Base-by-base conservation (phyloP, 257 asterid genomes). In the Vinca minor region DNA sequence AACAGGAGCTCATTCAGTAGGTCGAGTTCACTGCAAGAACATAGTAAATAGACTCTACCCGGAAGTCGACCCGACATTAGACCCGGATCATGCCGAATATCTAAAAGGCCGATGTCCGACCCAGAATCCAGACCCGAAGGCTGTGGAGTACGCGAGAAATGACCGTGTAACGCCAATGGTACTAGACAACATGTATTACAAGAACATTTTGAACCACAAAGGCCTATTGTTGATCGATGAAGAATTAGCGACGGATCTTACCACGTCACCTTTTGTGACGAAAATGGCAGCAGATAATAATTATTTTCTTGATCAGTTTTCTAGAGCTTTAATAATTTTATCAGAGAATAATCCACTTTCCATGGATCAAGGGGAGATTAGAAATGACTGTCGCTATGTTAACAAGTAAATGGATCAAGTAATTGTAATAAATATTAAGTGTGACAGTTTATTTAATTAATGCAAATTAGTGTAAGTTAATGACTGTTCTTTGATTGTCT, bases 251-350 rank as follows among this genome's bases (percentile, higher is more conserved):
- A 69, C 85, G 25, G 83, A 91, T 75, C 78, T 81, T 3, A 57
- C 57, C 7, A 88, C 96, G 0, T 71, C 77, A 68, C 88, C 89
- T 14, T 84, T 81, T 62, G 98, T 88, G 59, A 64, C 23, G 67
- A 91, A 81, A 67, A 88, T 91, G 96, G 94, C 94, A 10, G 76
- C 71, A 2, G 87, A 91, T 65, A 91, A 88, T 62, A 81, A 64
- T 1, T 88, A 88, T 53, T 91, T 91, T 31, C 86, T 76, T 32
- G 80, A 77, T 0, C 96, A 88, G 11, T 88, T 91, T 57, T 46
- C 88, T 0, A 79, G 80, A 70, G 89, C 96, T 32, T 10, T 91
- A 41, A 39, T 77, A 11, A 73, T 74, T 60, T 46, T 91, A 21
- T 91, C 98, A 1, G 94, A 88, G 69, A 81, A 86, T 69, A 86